Evolutionary conservation across 768 basidiomycete genomes (phyloP).

Genomic region (Russula sp.): DNA sequence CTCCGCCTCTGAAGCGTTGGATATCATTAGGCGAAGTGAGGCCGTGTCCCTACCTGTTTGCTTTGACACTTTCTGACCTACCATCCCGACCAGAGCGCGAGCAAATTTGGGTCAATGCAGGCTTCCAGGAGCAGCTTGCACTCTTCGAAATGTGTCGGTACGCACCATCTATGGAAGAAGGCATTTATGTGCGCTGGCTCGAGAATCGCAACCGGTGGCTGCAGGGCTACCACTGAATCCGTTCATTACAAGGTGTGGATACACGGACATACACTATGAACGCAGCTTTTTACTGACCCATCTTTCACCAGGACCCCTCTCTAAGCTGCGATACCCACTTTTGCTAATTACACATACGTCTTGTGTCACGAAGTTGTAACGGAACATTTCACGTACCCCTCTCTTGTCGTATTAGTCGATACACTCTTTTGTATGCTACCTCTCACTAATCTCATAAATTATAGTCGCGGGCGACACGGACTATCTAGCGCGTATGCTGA

Average conservation of each 20-base stretch:
- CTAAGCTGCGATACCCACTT: background rate
- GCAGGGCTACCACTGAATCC: background rate
- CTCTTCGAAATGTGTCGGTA: slow-evolving; percentile 25
- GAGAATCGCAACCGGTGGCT: slow-evolving; percentile 16
- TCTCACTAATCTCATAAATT: background rate
- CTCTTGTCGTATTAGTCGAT: background rate
- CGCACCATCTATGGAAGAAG: slow-evolving; percentile 19
- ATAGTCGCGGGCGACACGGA: background rate
- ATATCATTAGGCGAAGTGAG: slow-evolving; percentile 22
- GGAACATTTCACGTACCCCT: background rate
- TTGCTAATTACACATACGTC: background rate
- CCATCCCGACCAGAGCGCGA: slow-evolving; percentile 16
- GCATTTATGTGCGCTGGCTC: slow-evolving; percentile 24
- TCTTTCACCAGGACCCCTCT: background rate
- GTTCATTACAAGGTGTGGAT: background rate
- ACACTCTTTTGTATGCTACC: background rate
- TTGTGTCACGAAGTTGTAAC: background rate
- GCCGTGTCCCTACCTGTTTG: background rate
- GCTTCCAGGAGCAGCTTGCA: slow-evolving; percentile 21
- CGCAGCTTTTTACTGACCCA: background rate
- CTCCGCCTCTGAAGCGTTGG: slow-evolving; percentile 17
- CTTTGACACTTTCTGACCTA: background rate
- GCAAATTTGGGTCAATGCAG: slow-evolving; percentile 23
- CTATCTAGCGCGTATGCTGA: background rate
- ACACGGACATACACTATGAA: background rate